These are phyloP conservation scores for Alternaria gansuensis DNA, from an alignment of 2,329 filamentous ascomycete genomes.

Conservation along the genomic window DNA sequence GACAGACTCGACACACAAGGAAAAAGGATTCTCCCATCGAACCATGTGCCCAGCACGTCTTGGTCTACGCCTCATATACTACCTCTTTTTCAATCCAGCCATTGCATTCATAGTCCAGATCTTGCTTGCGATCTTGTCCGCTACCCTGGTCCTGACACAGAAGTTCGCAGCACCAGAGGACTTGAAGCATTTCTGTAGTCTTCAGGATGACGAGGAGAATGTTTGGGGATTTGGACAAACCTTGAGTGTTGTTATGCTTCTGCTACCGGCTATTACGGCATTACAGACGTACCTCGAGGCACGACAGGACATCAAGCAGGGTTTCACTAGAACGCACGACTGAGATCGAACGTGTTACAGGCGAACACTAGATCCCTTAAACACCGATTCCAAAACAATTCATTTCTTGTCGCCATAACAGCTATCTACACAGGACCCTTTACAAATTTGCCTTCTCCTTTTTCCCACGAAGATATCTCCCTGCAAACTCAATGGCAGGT, in stretches of 20 bases:
- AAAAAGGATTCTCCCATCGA: constrained; percentile 1
- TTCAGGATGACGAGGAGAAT: constrained; percentile 40
- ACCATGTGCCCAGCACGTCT: constrained; percentile 20
- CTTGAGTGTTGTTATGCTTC: constrained; percentile 42
- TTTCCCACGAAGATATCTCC: constrained; percentile 36
- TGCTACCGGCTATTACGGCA: constrained; percentile 40
- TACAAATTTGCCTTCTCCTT: constrained; percentile 6
- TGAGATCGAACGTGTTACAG: not conserved
- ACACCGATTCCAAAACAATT: not conserved
- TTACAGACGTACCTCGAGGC: constrained; percentile 42
- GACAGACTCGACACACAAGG: constrained; percentile 16
- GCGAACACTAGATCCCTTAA: not conserved
- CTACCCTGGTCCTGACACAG: constrained; percentile 38
- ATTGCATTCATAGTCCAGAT: constrained; percentile 42
- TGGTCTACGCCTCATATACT: constrained; percentile 30
- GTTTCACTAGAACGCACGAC: constrained; percentile 5
- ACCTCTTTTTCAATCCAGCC: constrained; percentile 41
- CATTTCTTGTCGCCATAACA: not conserved
- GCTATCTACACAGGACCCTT: not conserved
- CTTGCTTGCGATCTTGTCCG: constrained; percentile 34
- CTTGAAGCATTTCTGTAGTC: constrained; percentile 30
- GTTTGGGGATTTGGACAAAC: constrained; percentile 46
- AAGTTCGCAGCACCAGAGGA: constrained; percentile 41
- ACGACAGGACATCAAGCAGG: constrained; percentile 33
- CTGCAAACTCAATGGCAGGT: constrained; percentile 57